Conservation (phyloP, 768 basidiomycete genomes). For the Roridomyces roridus region DNA sequence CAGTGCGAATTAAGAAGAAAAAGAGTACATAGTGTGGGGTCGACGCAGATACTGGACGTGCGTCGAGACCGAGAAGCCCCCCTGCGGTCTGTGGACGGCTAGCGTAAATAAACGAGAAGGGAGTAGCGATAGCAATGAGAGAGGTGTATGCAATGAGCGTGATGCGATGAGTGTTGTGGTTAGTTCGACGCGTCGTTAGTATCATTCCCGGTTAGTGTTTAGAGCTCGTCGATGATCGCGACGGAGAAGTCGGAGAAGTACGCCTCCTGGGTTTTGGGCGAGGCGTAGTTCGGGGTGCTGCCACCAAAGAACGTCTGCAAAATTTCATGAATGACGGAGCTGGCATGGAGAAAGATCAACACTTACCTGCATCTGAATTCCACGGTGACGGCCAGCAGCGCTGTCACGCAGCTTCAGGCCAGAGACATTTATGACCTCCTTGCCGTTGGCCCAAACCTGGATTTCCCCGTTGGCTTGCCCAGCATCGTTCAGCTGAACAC, state of each 20-base stretch:
- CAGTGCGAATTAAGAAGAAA: slow-evolving; percentile 5
- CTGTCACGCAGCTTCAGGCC: slow-evolving; percentile 62
- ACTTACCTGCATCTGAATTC: slow-evolving; percentile 51
- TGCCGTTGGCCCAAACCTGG: slow-evolving; percentile 68
- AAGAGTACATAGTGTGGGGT: not conserved
- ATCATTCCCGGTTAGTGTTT: slow-evolving; percentile 18
- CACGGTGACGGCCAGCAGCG: slow-evolving; percentile 58
- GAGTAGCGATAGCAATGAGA: slow-evolving; percentile 1
- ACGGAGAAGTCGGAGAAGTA: slow-evolving; percentile 77
- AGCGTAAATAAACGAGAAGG: slow-evolving; percentile 1
- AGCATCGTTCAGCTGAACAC: slow-evolving; percentile 76
- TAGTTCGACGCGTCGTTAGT: slow-evolving; percentile 17
- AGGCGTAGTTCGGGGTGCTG: slow-evolving; percentile 54
- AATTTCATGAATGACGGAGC: too few species aligned
- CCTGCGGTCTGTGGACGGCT: slow-evolving; percentile 5
- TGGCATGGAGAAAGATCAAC: too few species aligned
- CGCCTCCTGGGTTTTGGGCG: slow-evolving; percentile 63
- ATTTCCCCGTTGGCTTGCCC: slow-evolving; percentile 76
- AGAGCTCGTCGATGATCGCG: slow-evolving; percentile 58
- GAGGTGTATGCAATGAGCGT: slow-evolving; percentile 7
- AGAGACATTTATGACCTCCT: slow-evolving; percentile 63
- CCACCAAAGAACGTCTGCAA: slow-evolving; percentile 82
- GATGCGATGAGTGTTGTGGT: not conserved
- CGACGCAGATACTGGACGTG: slow-evolving; percentile 3
- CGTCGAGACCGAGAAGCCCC: not conserved